Conservation (phyloP, 2,329 filamentous ascomycete genomes). For the Fusarium pseudograminearum region DNA sequence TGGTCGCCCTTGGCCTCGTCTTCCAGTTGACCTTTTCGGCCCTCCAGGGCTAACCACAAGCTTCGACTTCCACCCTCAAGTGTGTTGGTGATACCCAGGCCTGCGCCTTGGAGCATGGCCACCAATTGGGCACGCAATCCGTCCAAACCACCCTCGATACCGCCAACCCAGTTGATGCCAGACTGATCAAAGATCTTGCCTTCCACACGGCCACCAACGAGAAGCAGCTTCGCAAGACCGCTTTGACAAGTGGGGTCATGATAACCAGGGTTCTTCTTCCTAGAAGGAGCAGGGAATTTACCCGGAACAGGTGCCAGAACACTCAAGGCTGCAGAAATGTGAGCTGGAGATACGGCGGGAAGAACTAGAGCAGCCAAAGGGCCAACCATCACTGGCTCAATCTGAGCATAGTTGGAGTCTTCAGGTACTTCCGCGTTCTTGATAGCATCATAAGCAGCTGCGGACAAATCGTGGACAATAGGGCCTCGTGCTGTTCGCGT, state of each 20-base stretch:
- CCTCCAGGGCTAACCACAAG: constrained; percentile 89
- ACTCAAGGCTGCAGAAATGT: constrained; percentile 83
- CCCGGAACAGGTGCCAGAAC: constrained; percentile 79
- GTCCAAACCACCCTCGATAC: constrained; percentile 84
- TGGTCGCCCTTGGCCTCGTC: constrained; percentile 56
- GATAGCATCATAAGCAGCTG: constrained; percentile 63
- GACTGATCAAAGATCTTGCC: constrained; percentile 84
- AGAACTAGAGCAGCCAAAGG: constrained; percentile 85
- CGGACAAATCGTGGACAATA: constrained; percentile 65
- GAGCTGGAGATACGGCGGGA: constrained; percentile 83
- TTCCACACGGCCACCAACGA: constrained; percentile 89
- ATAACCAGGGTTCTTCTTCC: constrained; percentile 82
- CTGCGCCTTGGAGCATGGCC: constrained; percentile 81
- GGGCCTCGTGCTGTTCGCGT: constrained; percentile 50
- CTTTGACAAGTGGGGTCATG: constrained; percentile 83
- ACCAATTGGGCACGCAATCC: constrained; percentile 86
- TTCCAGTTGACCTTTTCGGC: constrained; percentile 82
- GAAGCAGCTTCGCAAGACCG: constrained; percentile 86
- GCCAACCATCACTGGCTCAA: constrained; percentile 83
- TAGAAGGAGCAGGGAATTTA: constrained; percentile 81
- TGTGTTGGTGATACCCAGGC: constrained; percentile 79
- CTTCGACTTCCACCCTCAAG: constrained; percentile 84
- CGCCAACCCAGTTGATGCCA: constrained; percentile 73
- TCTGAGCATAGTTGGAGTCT: constrained; percentile 63
- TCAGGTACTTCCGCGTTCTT: constrained; percentile 52